phyloP scores from a whole-genome alignment of 306 rosid genomes.

The Psophocarpus tetragonolobus region DNA sequence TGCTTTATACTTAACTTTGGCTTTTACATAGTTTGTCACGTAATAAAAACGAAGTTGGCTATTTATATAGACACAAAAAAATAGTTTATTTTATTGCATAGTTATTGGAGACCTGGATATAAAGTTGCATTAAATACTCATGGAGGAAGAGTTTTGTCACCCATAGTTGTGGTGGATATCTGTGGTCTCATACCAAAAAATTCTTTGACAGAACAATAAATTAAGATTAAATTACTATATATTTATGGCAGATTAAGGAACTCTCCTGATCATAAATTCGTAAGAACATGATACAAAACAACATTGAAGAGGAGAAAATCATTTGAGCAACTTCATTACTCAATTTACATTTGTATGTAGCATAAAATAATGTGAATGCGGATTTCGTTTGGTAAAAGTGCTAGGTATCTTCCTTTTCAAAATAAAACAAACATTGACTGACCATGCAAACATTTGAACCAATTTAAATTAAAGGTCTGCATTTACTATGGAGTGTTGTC shows the following conservation, averaged over 20 bases:
- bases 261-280: background rate
- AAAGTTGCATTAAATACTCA: background rate
- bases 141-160: background rate
- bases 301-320: background rate
- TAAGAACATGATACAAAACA: background rate
- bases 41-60: background rate
- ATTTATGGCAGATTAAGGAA: background rate
- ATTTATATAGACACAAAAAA: background rate
- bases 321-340: background rate
- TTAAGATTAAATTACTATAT: background rate
- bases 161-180: background rate
- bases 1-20: background rate
- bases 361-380: background rate
- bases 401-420: background rate
- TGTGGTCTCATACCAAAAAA: background rate
- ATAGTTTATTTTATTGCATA: background rate
- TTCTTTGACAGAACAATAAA: background rate
- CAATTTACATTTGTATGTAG: background rate
- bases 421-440: background rate
- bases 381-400: background rate
- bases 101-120: background rate
- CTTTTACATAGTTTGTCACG: background rate
- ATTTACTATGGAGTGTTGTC: background rate
- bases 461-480: background rate
- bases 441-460: slow-evolving; percentile 2